Base-by-base conservation (phyloP, 129 eudicot species). In the Pseudognaphalium luteoalbum region DNA sequence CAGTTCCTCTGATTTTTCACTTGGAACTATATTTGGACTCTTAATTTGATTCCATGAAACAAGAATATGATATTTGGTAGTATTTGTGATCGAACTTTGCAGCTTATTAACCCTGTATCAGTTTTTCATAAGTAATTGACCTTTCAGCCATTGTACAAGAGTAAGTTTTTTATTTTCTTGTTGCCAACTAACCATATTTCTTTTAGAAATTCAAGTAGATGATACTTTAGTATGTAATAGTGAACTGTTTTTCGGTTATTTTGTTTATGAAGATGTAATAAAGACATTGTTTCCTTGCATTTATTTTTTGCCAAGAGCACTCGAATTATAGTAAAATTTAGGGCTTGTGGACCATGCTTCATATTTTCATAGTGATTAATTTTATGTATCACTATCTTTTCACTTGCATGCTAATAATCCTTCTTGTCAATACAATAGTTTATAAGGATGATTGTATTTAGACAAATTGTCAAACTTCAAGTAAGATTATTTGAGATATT, bases 371-470 rank as follows among this genome's bases (percentile, higher is more conserved):
- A 28, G 10, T 70, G 74, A 15, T 50, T 70, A n/a, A 47, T 8
- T 47, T 29, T 54, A 22, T 71, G 50, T 30, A 51, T 21, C 52
- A 29, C 28, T 16, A 14, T 12, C 0, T 15, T 50, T 16, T 17
- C 16, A 14, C 1, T 70, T 70, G 74, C 63, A 70, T 15, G 17
- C 29, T 30, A 47, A 50, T 32, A 42, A 25, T 14, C 37, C 15
- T 69, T 69, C 58, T 50, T 69, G 73, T 28, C 35, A 66, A 41
- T 17, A 8, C 17, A 7, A 7, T 67, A 34, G 71, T 67, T 67
- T 67, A 47, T 37, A 66, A 66, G 71, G 30, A 67, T 37, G 30
- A 67, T 32, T 14, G 54, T n/a, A n/a, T 37, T 67, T 10, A 3
- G 54, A 15, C 3, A 34, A 37, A 37, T 21, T 37, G 3, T 67